phyloP scores from a whole-genome alignment of 2,329 filamentous ascomycete genomes.

The Paecilomyces dactylethromorphus region DNA sequence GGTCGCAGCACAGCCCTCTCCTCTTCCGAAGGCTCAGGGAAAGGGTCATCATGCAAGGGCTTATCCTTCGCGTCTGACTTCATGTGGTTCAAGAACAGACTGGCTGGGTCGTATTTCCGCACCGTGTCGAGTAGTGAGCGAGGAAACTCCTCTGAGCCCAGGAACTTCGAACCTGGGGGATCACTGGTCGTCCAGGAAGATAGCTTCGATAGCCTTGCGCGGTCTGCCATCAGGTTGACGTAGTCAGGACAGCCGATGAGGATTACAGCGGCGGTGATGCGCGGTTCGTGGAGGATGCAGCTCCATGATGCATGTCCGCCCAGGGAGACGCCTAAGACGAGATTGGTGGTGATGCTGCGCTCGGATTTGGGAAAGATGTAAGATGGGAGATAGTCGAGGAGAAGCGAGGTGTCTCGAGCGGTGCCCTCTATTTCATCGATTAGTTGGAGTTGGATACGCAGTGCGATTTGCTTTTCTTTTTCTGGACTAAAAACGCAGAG shows the following conservation, averaged over 20 bases:
- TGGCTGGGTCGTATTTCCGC: slow-evolving; percentile 65
- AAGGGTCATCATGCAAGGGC: slow-evolving; percentile 20
- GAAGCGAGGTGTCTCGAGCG: slow-evolving; percentile 63
- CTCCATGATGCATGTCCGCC: slow-evolving; percentile 89
- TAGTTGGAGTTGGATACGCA: not conserved
- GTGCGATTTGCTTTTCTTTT: not conserved
- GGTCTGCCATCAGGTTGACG: slow-evolving; percentile 69
- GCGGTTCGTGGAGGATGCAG: slow-evolving; percentile 66
- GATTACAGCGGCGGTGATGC: slow-evolving; percentile 70
- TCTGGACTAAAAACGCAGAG: not conserved
- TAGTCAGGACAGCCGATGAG: slow-evolving; percentile 91
- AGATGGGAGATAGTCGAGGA: slow-evolving; percentile 72
- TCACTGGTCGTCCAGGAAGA: slow-evolving; percentile 52
- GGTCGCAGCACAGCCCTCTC: slow-evolving; percentile 40
- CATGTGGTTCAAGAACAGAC: slow-evolving; percentile 57
- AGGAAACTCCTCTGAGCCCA: slow-evolving; percentile 76
- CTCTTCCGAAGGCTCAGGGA: slow-evolving; percentile 32
- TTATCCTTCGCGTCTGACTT: slow-evolving; percentile 12
- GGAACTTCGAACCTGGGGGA: slow-evolving; percentile 55
- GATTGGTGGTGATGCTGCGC: slow-evolving; percentile 52
- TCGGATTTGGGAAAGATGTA: slow-evolving; percentile 58
- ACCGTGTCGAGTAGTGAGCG: slow-evolving; percentile 57
- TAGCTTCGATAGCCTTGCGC: slow-evolving; percentile 65
- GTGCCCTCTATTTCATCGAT: slow-evolving; percentile 49
- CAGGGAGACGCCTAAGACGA: slow-evolving; percentile 75